These are phyloP conservation scores for Musa balbisiana DNA, from an alignment of 202 grass and related monocot genomes.

Conservation along the genomic window DNA sequence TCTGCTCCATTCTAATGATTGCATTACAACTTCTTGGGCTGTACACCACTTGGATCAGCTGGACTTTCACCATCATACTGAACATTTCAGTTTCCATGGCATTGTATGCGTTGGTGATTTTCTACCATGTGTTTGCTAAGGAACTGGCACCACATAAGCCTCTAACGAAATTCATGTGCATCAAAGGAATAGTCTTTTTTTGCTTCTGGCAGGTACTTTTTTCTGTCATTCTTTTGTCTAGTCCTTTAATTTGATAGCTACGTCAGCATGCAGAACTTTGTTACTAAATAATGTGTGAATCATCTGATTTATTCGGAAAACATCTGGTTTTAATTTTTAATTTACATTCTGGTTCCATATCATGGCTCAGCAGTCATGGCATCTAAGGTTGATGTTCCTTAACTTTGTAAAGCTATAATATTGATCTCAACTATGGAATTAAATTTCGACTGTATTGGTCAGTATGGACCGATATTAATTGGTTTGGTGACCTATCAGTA, in stretches of 20 bases:
- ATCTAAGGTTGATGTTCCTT: too few relatives aligned
- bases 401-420: too few relatives aligned
- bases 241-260: not conserved
- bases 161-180: conserved; percentile 84
- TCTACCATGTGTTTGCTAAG: conserved; percentile 96
- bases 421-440: too few relatives aligned
- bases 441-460: too few relatives aligned
- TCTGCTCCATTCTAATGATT: conserved; percentile 78
- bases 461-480: too few relatives aligned
- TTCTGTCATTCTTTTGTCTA: not conserved
- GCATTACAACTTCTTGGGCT: conserved; percentile 79
- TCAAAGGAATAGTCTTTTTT: conserved; percentile 97
- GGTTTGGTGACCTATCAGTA: too few relatives aligned
- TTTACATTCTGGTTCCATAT: too few relatives aligned
- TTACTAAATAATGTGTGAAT: not conserved
- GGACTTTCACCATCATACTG: conserved; percentile 82
- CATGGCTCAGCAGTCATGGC: too few relatives aligned
- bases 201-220: conserved; percentile 86
- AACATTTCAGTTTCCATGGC: conserved; percentile 96
- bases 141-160: conserved; percentile 91
- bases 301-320: not conserved
- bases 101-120: conserved; percentile 75
- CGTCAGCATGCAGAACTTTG: not conserved
- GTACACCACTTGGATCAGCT: conserved; percentile 74
- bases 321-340: too few relatives aligned